Base-by-base conservation (phyloP, 2,329 filamentous ascomycete genomes). In the Eutypella sp. region DNA sequence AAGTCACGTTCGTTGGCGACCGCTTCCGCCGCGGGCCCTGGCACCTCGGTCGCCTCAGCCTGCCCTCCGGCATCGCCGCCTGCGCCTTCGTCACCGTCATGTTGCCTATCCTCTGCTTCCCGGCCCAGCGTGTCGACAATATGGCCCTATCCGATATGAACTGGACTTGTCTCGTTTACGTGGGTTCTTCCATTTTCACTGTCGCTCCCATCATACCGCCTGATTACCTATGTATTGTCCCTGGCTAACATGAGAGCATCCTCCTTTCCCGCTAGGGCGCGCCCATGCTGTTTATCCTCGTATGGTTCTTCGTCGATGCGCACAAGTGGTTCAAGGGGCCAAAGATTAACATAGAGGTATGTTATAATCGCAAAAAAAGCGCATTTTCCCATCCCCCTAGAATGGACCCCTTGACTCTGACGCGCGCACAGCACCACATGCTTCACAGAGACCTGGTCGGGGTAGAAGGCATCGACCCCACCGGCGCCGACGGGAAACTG, bases 291-390 rank as follows among this genome's bases (percentile, higher is more conserved):
- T 59, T 73, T 3, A 70, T 81, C 4, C 65, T 73, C 3, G 62
- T 82, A 13, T 87, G 82, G 80, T 87, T 81, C 72, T 66, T 78
- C 34, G 65, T 86, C 4, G 74, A 76, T 53, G 83, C 83, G 9
- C 71, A 71, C 41, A 82, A 78, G 57, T 87, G 83, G 83, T 87
- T 87, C 64, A 83, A 79, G 56, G 84, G 84, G 0, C 83, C 84
- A 0, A 84, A 81, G 67, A 77, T 87, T 49, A 86, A 86, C 56
- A 68, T 86, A 22, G 75, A 80, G 47, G 60, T 62, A 53, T 43
- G 53, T 40, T n/a, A n/a, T n/a, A n/a, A n/a, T n/a, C n/a, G n/a
- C 22, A 24, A 5, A 4, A 44, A 18, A 40, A 11, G 19, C 10
- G 16, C 9, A 22, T n/a, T n/a, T n/a, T n/a, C n/a, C n/a, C n/a